Conservation (phyloP, 2,329 filamentous ascomycete genomes). For the Cercospora sesami region DNA sequence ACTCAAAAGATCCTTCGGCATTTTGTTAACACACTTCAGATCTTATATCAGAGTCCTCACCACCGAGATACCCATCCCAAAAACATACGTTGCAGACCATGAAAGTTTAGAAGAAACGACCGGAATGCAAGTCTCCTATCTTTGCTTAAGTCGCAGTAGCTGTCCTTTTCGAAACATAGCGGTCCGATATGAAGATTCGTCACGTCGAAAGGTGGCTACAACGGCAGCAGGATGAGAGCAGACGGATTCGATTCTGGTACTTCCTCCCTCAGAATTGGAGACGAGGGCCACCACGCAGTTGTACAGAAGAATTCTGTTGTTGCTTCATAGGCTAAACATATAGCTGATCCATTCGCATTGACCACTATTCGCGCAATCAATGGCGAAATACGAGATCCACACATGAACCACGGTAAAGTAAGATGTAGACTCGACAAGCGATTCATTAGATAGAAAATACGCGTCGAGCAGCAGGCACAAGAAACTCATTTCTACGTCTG, state of each 20-base stretch:
- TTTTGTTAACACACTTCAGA: not conserved
- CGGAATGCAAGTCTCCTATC: too few relatives aligned
- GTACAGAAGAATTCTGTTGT: not conserved
- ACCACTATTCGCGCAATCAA: not conserved
- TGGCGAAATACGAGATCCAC: too few relatives aligned
- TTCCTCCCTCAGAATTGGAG: not conserved
- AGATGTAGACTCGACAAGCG: too few relatives aligned
- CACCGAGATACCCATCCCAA: too few relatives aligned
- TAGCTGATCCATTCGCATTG: not conserved
- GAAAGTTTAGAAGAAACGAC: too few relatives aligned
- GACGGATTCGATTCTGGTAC: not conserved
- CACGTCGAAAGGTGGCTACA: not conserved
- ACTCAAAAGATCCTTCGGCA: not conserved
- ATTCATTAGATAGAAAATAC: not conserved
- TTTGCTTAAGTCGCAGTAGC: too few relatives aligned
- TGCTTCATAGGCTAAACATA: not conserved
- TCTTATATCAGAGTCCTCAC: too few relatives aligned
- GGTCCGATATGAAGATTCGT: not conserved
- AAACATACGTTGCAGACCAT: too few relatives aligned
- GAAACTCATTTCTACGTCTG: not conserved
- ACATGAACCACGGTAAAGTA: too few relatives aligned
- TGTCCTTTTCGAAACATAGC: too few relatives aligned
- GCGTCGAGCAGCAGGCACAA: constrained; percentile 13
- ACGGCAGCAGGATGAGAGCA: not conserved
- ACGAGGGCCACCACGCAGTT: not conserved